These are phyloP conservation scores for Aspergillus piperis DNA, from an alignment of 2,329 filamentous ascomycete species.

Conservation along the genomic window DNA sequence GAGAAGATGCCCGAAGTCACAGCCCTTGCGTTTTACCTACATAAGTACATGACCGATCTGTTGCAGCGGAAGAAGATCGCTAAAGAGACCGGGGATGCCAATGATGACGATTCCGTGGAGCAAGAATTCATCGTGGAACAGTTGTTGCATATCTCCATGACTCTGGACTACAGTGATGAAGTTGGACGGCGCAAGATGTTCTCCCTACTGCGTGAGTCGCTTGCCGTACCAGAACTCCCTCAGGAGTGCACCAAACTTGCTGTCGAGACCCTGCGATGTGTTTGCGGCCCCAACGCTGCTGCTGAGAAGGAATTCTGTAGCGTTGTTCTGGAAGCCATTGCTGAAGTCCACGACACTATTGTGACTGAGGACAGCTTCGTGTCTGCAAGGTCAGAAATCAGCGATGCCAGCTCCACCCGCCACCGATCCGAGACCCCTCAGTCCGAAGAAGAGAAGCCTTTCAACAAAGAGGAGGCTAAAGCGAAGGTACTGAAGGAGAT, in stretches of 20 bases:
- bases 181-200: slow-evolving; percentile 96
- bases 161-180: slow-evolving; percentile 96
- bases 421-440: slow-evolving; percentile 46
- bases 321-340: slow-evolving; percentile 81
- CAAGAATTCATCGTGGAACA: slow-evolving; percentile 96
- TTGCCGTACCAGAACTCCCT: slow-evolving; percentile 83
- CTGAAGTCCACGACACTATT: slow-evolving; percentile 95
- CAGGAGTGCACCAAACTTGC: slow-evolving; percentile 90
- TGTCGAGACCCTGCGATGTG: slow-evolving; percentile 76
- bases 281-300: slow-evolving; percentile 66
- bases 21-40: slow-evolving; percentile 81
- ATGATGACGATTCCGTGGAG: slow-evolving; percentile 80
- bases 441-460: slow-evolving; percentile 61
- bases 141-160: slow-evolving; percentile 85
- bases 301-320: slow-evolving; percentile 53
- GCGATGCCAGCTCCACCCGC: slow-evolving; percentile 59
- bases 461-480: slow-evolving; percentile 63
- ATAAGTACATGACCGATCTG: slow-evolving; percentile 69
- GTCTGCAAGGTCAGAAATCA: slow-evolving; percentile 84
- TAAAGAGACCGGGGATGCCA: slow-evolving; percentile 60
- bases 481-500: slow-evolving; percentile 75
- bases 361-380: slow-evolving; percentile 83
- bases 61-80: slow-evolving; percentile 42
- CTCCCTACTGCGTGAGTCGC: slow-evolving; percentile 77
- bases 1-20: slow-evolving; percentile 96